phyloP scores from a whole-genome alignment of 441 rosid genomes.

The Populus tomentosa region DNA sequence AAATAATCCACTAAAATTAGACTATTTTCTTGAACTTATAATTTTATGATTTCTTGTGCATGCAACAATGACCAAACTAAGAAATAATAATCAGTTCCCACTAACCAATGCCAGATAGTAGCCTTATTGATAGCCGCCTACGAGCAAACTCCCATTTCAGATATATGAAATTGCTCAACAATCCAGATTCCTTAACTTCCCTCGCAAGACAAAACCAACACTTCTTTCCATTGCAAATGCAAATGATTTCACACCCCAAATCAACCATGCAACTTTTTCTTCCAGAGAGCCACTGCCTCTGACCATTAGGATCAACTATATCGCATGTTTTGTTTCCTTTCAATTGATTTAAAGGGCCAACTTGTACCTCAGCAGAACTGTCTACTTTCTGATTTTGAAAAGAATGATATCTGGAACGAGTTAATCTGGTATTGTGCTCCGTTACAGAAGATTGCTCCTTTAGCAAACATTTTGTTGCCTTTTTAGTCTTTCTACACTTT shows the following conservation, averaged over 20 bases:
- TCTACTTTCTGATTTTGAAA: slow-evolving; percentile 39
- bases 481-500: slow-evolving; percentile 48
- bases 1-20: not conserved
- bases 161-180: slow-evolving; percentile 37
- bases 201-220: slow-evolving; percentile 54
- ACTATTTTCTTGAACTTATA: not conserved
- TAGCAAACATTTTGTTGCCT: slow-evolving; percentile 28
- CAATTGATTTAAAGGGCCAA: slow-evolving; percentile 23
- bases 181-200: slow-evolving; percentile 49
- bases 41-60: not conserved
- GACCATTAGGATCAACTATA: slow-evolving; percentile 19
- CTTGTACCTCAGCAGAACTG: slow-evolving; percentile 27
- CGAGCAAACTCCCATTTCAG: slow-evolving; percentile 70
- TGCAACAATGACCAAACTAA: not conserved
- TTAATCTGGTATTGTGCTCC: slow-evolving; percentile 51
- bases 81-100: slow-evolving; percentile 11
- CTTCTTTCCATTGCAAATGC: slow-evolving; percentile 59
- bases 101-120: slow-evolving; percentile 68
- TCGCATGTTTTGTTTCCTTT: slow-evolving; percentile 24
- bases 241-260: slow-evolving; percentile 27
- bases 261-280: slow-evolving; percentile 25
- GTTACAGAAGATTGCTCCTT: slow-evolving; percentile 38
- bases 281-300: slow-evolving; percentile 27
- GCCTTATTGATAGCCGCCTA: slow-evolving; percentile 51
- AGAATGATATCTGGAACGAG: slow-evolving; percentile 71